These are phyloP conservation scores for Phytophthora sp. DNA, from an alignment of 352 stramenopile species.

Conservation along the genomic window DNA sequence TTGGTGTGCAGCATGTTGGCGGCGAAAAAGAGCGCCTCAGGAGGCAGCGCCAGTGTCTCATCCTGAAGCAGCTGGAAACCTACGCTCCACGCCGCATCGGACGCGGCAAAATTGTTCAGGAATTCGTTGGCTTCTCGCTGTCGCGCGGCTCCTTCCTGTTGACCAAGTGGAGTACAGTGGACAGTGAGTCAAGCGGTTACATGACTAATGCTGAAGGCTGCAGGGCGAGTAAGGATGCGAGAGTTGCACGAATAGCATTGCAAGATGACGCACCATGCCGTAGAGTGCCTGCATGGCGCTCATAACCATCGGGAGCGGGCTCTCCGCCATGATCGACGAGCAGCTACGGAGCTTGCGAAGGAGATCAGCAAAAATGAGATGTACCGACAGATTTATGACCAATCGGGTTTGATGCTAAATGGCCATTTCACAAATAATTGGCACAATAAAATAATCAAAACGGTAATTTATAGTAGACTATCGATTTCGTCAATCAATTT, in stretches of 20 bases:
- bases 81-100: slow-evolving; percentile 59
- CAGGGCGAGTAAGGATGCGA: neutral
- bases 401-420: too few relatives aligned
- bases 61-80: slow-evolving; percentile 60
- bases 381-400: too few relatives aligned
- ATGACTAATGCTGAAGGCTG: neutral
- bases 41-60: slow-evolving; percentile 45
- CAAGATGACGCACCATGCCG: slow-evolving; percentile 49
- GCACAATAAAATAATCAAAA: too few relatives aligned
- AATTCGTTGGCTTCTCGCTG: slow-evolving; percentile 79
- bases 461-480: too few relatives aligned
- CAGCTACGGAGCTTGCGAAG: too few relatives aligned
- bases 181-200: slow-evolving; percentile 6
- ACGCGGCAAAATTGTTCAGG: slow-evolving; percentile 58
- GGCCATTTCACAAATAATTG: too few relatives aligned
- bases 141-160: slow-evolving; percentile 59
- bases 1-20: slow-evolving; percentile 82
- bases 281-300: slow-evolving; percentile 67
- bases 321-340: slow-evolving; percentile 29
- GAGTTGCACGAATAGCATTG: neutral
- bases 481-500: too few relatives aligned
- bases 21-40: slow-evolving; percentile 73
- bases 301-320: slow-evolving; percentile 52
- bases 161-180: neutral
- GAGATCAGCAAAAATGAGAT: too few relatives aligned